Conservation (phyloP, 345 rosid genomes). For the Camelina neglecta region DNA sequence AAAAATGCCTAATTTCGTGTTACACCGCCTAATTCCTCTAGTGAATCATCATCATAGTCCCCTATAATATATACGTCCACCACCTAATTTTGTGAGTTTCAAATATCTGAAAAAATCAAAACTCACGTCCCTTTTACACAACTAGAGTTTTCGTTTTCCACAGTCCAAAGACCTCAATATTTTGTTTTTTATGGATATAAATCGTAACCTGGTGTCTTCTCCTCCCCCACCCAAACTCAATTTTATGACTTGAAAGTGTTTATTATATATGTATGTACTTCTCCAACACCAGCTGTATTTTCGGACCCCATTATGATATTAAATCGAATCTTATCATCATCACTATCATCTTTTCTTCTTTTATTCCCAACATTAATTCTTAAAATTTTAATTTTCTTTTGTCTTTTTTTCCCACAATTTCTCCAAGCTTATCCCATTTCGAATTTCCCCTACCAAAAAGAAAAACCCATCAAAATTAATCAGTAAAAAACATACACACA, state of each 20-base stretch:
- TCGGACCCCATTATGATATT: constrained; percentile 33
- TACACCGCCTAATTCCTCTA: neutral
- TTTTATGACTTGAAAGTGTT: too few species aligned
- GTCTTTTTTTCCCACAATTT: constrained; percentile 1
- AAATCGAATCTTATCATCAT: constrained; percentile 45
- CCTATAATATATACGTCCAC: neutral
- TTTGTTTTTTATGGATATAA: constrained; percentile 16
- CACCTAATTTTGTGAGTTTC: neutral
- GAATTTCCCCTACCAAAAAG: constrained; percentile 6
- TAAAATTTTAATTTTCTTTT: neutral
- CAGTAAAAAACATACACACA: too few species aligned
- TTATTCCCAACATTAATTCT: constrained; percentile 23
- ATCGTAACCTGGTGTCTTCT: constrained; percentile 33
- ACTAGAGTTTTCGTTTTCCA: neutral
- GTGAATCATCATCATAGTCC: neutral
- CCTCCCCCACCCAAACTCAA: constrained; percentile 29
- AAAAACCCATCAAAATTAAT: neutral
- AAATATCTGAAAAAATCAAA: constrained; percentile 21
- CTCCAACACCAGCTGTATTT: constrained; percentile 27
- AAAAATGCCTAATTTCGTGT: constrained; percentile 24
- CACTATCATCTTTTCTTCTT: constrained; percentile 22
- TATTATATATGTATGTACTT: neutral
- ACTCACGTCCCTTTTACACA: constrained; percentile 11
- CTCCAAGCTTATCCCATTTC: constrained; percentile 37
- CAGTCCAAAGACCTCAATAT: constrained; percentile 14